These are phyloP conservation scores for Mycena maculata DNA, from an alignment of 768 basidiomycete genomes.

Conservation along the genomic window DNA sequence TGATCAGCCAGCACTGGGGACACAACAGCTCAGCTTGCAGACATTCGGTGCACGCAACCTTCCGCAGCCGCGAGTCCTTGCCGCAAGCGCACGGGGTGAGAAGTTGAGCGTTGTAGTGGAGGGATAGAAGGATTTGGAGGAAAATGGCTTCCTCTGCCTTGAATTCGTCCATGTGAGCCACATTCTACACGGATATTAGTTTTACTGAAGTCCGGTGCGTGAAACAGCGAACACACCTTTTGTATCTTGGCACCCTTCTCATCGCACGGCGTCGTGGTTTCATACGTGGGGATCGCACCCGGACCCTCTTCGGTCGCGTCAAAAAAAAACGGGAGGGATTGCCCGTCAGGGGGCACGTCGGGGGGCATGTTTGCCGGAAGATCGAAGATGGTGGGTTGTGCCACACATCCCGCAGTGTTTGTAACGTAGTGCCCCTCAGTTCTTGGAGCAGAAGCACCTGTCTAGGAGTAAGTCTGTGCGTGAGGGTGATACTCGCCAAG, in stretches of 20 bases:
- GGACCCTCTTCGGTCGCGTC: slow-evolving; percentile 4
- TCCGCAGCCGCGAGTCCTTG: background rate
- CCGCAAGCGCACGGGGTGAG: slow-evolving; percentile 6
- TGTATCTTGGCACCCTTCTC: slow-evolving; percentile 6
- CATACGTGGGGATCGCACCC: background rate
- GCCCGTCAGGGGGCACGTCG: background rate
- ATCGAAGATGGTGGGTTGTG: background rate
- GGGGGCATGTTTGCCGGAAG: background rate
- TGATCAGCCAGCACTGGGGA: slow-evolving; percentile 21
- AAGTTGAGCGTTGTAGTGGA: slow-evolving; percentile 1
- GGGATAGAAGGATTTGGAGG: slow-evolving; percentile 9
- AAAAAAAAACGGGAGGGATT: slow-evolving; percentile 3
- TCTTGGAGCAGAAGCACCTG: background rate
- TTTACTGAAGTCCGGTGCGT: background rate
- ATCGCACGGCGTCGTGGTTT: background rate
- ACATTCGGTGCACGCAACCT: slow-evolving; percentile 11
- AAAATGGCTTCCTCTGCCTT: slow-evolving; percentile 1
- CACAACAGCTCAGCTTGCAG: slow-evolving; percentile 17
- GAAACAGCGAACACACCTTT: slow-evolving; percentile 1
- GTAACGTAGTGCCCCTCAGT: background rate
- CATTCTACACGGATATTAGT: slow-evolving; percentile 11
- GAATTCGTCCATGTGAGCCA: slow-evolving; percentile 19
- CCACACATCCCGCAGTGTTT: background rate
- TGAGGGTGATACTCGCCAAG: background rate
- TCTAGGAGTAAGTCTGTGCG: background rate